Conservation (phyloP, 1,139 yeast genomes). For the Blastobotrys arbuscula region DNA sequence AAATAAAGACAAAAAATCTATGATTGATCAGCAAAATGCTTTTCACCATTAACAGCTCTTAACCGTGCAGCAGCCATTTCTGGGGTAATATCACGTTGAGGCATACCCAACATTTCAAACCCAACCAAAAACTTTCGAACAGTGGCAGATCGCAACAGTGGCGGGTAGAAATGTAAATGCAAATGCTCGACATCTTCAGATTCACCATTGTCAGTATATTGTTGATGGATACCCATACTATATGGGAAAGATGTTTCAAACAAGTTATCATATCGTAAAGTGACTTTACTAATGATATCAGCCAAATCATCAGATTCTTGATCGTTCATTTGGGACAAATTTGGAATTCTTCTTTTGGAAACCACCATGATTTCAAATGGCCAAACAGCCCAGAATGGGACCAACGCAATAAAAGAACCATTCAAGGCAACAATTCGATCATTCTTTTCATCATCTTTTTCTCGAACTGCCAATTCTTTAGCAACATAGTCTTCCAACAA, state of each 20-base stretch:
- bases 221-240: slow-evolving; percentile 75
- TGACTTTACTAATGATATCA: slow-evolving; percentile 46
- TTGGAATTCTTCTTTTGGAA: slow-evolving; percentile 47
- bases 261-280: slow-evolving; percentile 66
- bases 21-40: slow-evolving; percentile 17
- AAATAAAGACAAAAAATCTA: background rate
- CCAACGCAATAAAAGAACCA: slow-evolving; percentile 62
- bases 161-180: slow-evolving; percentile 77
- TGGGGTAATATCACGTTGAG: slow-evolving; percentile 72
- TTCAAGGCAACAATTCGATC: slow-evolving; percentile 53
- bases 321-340: slow-evolving; percentile 46
- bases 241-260: slow-evolving; percentile 69
- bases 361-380: slow-evolving; percentile 69
- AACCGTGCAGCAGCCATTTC: slow-evolving; percentile 56
- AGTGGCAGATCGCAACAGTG: slow-evolving; percentile 66
- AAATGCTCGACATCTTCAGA: slow-evolving; percentile 49
- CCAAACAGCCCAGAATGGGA: slow-evolving; percentile 83
- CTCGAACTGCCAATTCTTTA: slow-evolving; percentile 47
- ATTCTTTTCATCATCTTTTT: slow-evolving; percentile 24
- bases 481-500: slow-evolving; percentile 61
- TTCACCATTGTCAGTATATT: slow-evolving; percentile 20
- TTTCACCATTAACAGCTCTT: slow-evolving; percentile 21
- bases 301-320: slow-evolving; percentile 56
- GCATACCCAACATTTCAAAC: slow-evolving; percentile 72
- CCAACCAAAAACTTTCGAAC: slow-evolving; percentile 75